Evolutionary conservation across 2,329 filamentous ascomycete species (phyloP), one percentile per base, ranked within the genome.

Genomic region (Fusarium subtropicale): DNA sequence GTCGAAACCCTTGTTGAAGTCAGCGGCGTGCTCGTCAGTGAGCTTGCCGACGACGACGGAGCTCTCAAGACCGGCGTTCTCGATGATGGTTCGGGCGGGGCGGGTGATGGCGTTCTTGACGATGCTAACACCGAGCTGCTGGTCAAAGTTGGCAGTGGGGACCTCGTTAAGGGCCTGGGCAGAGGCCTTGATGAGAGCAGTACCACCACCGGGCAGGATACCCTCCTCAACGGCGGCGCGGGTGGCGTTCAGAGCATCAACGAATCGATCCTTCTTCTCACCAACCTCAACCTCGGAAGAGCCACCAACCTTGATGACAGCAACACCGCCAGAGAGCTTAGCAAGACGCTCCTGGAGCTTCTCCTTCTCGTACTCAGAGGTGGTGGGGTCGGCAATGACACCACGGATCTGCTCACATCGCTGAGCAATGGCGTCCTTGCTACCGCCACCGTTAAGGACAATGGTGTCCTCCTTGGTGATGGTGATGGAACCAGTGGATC

Each of bases 381-480:
- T 99, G 76, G 88, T 91, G 72, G 95, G 92, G 85, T 99, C 96
- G 68, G 86, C 88, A 86, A 97, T 97, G 83, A 98, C 94, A 74
- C 95, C 94, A 75, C 96, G 94, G 83, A 99, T 99, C 87, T 99
- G 96, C 86, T 99, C 96, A 84, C 96, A 98, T 80, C 96, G 92
- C 87, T 97, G 94, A 71, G 92, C 84, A 77, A 99, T 97, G 73
- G 88, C 82, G 79, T 99, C 96, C 88, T 98, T 97, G 90, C 86
- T 91, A 71, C 96, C 96, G 78, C 97, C 94, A 60, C 96, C 96
- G 83, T 99, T 99, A 69, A 99, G 90, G 79, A 99, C 90, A 82
- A 99, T 97, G 76, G 96, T 99, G 84, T 99, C 96, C 86, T 99
- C 96, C 89, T 99, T 99, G 81, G 96, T 99, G 85, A 99, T 98